Conservation (phyloP, 1,284 basidiomycete species). For the Ceratobasidium papillatum region DNA sequence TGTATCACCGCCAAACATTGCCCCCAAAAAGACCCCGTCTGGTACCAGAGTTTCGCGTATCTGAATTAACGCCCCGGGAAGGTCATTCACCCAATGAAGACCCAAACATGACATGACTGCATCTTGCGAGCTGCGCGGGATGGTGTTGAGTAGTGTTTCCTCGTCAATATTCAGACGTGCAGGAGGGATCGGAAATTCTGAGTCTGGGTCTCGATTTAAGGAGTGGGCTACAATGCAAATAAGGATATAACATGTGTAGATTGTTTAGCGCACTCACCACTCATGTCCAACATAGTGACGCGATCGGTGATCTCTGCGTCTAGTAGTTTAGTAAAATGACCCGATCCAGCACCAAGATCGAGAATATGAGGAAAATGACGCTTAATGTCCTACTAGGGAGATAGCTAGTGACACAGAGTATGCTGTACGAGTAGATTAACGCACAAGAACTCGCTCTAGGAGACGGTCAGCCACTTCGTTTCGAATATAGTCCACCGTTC, state of each 20-base stretch:
- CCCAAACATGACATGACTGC: constrained; percentile 91
- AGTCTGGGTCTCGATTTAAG: constrained; percentile 75
- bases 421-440: constrained; percentile 44
- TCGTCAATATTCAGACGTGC: constrained; percentile 63
- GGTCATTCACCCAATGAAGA: constrained; percentile 98
- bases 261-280: constrained; percentile 62
- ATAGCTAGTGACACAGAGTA: not conserved
- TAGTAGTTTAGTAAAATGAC: constrained; percentile 87
- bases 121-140: constrained; percentile 83
- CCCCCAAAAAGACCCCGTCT: constrained; percentile 94
- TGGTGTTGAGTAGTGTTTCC: constrained; percentile 69
- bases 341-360: constrained; percentile 94
- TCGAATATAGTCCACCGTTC: constrained; percentile 90
- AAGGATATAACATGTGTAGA: not conserved
- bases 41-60: constrained; percentile 86
- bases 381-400: constrained; percentile 81
- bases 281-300: constrained; percentile 88
- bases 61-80: constrained; percentile 92
- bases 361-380: constrained; percentile 81
- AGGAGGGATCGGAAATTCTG: constrained; percentile 59
- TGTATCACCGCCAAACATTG: constrained; percentile 95
- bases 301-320: constrained; percentile 77
- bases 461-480: constrained; percentile 91
- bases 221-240: constrained; percentile 59
- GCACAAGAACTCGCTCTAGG: constrained; percentile 85